These are phyloP conservation scores for Metschnikowia continentalis DNA, from an alignment of 805 yeast species.

Conservation along the genomic window DNA sequence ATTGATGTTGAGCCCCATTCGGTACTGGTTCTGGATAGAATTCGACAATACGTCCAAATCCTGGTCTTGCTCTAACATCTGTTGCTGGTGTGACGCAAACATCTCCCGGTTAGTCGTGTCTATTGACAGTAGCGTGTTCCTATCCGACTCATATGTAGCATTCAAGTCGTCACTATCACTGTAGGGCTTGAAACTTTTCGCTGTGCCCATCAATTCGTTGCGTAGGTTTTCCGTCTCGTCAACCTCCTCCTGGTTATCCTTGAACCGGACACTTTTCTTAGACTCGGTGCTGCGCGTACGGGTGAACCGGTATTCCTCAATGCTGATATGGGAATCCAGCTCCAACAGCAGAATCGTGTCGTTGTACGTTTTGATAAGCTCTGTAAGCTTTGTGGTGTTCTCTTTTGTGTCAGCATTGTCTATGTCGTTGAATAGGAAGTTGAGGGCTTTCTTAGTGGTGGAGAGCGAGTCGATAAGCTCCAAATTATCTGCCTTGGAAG, in stretches of 20 bases:
- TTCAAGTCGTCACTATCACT: constrained; percentile 19
- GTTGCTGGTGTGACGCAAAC: constrained; percentile 42
- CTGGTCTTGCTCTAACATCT: constrained; percentile 35
- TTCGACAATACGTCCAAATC: constrained; percentile 31
- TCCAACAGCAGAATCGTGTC: constrained; percentile 16
- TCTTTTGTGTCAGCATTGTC: constrained; percentile 4
- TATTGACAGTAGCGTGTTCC: constrained; percentile 20
- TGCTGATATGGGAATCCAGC: constrained; percentile 27
- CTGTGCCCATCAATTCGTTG: constrained; percentile 34
- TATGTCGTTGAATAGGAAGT: constrained; percentile 29
- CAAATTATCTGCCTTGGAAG: constrained; percentile 36
- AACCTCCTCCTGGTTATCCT: constrained; percentile 19
- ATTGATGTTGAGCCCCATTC: constrained; percentile 37
- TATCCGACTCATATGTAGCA: constrained; percentile 17
- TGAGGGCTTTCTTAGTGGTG: constrained; percentile 25
- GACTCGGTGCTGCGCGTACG: not conserved
- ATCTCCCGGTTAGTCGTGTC: constrained; percentile 35
- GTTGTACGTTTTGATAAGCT: constrained; percentile 16
- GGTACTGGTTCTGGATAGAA: constrained; percentile 33
- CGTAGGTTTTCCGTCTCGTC: constrained; percentile 21
- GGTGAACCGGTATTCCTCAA: constrained; percentile 28
- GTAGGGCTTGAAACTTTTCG: constrained; percentile 30
- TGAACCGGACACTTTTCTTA: constrained; percentile 36
- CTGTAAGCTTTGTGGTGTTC: constrained; percentile 1
- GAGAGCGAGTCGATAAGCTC: constrained; percentile 30